These are phyloP conservation scores for Cyberlindnera suaveolens DNA, from an alignment of 805 yeast genomes.

Conservation along the genomic window DNA sequence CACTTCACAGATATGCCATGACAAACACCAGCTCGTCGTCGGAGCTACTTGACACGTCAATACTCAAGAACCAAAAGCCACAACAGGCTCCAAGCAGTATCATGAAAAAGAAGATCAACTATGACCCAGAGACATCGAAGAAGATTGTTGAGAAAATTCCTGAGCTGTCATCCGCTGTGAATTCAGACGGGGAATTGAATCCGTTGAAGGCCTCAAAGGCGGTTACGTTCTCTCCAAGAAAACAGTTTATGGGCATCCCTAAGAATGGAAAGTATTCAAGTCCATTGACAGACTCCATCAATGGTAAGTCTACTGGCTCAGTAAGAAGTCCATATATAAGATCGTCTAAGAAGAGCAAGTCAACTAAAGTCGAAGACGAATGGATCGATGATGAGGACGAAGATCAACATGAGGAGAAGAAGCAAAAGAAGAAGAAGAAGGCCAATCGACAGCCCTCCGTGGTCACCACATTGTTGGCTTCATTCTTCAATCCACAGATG, in stretches of 20 bases:
- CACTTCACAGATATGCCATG: slow-evolving; percentile 2
- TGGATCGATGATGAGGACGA: slow-evolving; percentile 20
- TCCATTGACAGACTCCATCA: slow-evolving; percentile 20
- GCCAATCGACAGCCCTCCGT: not conserved
- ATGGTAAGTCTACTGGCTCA: slow-evolving; percentile 10
- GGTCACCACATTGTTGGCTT: slow-evolving; percentile 7
- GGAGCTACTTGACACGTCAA: slow-evolving; percentile 1
- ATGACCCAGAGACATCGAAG: slow-evolving; percentile 16
- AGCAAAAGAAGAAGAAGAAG: slow-evolving; percentile 4
- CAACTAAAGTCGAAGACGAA: slow-evolving; percentile 2
- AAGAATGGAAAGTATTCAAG: slow-evolving; percentile 14
- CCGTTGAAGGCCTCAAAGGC: slow-evolving; percentile 28
- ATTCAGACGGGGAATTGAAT: slow-evolving; percentile 24
- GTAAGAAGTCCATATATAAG: slow-evolving; percentile 18
- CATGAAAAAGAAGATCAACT: slow-evolving; percentile 19
- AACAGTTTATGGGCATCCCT: slow-evolving; percentile 11
- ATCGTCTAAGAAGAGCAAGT: slow-evolving; percentile 10
- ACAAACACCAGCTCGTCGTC: slow-evolving; percentile 2
- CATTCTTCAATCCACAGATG: slow-evolving; percentile 35
- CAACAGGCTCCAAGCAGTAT: slow-evolving; percentile 17
- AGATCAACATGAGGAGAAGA: slow-evolving; percentile 2
- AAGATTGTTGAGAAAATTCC: slow-evolving; percentile 16
- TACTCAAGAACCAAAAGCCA: not conserved
- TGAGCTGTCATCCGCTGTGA: slow-evolving; percentile 17
- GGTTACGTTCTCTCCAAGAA: slow-evolving; percentile 32